These are phyloP conservation scores for Coniochaeta sp. DNA, from an alignment of 2,329 filamentous ascomycete genomes.

Conservation along the genomic window DNA sequence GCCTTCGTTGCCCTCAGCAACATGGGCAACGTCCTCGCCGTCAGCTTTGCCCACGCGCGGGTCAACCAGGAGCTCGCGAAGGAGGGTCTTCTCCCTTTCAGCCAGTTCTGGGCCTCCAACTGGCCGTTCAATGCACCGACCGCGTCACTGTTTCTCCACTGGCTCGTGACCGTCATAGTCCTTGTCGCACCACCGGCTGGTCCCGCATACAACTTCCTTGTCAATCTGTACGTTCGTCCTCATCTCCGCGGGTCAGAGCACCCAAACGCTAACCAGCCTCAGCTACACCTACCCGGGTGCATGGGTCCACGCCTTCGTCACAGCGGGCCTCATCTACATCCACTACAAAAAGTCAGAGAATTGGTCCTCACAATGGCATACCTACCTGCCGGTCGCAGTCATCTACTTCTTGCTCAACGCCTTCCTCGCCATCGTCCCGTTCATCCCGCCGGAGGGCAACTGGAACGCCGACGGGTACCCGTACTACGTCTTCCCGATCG, in stretches of 20 bases:
- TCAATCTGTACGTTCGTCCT: constrained; percentile 36
- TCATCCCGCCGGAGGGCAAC: constrained; percentile 43
- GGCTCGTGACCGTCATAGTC: constrained; percentile 56
- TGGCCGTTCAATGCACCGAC: constrained; percentile 58
- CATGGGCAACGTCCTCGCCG: constrained; percentile 54
- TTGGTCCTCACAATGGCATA: constrained; percentile 47
- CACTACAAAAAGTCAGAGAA: constrained; percentile 41
- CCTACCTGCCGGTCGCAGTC: constrained; percentile 37
- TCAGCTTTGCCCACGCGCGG: constrained; percentile 52
- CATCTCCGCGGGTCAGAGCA: not conserved
- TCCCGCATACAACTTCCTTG: constrained; percentile 61
- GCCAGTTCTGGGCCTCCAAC: constrained; percentile 61
- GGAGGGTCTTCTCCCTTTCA: constrained; percentile 60
- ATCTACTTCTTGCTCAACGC: constrained; percentile 43
- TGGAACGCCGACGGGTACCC: constrained; percentile 43
- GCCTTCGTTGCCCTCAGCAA: constrained; percentile 55
- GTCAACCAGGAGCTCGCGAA: constrained; percentile 62
- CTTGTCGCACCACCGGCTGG: constrained; percentile 61
- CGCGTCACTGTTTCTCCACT: constrained; percentile 55
- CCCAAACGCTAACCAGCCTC: not conserved
- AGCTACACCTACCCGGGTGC: constrained; percentile 43
- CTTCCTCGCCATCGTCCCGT: constrained; percentile 45
- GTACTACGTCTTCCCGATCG: constrained; percentile 49
- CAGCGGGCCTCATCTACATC: constrained; percentile 42
- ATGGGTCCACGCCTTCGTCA: constrained; percentile 47